These are phyloP conservation scores for Groenewaldozyma sp. DNA, from an alignment of 1,139 yeast genomes.

Conservation along the genomic window DNA sequence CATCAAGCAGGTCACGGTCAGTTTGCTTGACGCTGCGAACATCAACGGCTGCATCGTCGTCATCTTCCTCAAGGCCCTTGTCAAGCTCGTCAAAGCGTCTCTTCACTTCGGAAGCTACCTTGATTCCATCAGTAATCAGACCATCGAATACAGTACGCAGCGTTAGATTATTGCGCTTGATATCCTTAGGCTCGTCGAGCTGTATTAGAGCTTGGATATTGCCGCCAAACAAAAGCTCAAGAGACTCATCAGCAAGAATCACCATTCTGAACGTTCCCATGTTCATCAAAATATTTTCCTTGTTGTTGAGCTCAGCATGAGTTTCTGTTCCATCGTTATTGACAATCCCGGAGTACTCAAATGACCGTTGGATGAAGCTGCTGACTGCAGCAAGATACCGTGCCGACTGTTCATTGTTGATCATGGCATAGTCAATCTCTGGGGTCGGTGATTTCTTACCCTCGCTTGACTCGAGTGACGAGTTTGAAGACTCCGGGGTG, in stretches of 20 bases:
- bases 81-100: constrained; percentile 65
- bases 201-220: constrained; percentile 62
- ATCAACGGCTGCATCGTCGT: constrained; percentile 21
- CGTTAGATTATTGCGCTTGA: constrained; percentile 28
- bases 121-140: constrained; percentile 80
- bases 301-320: constrained; percentile 9
- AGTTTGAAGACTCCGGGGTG: not conserved
- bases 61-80: constrained; percentile 14
- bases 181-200: constrained; percentile 27
- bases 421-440: constrained; percentile 31
- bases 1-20: constrained; percentile 33
- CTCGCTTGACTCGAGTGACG: constrained; percentile 1
- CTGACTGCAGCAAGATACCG: constrained; percentile 83
- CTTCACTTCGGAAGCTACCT: constrained; percentile 82
- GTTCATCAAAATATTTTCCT: constrained; percentile 39
- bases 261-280: constrained; percentile 94
- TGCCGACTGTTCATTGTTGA: constrained; percentile 64
- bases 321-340: not conserved
- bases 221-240: constrained; percentile 68
- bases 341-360: constrained; percentile 56
- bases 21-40: constrained; percentile 26
- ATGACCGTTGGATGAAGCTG: constrained; percentile 75
- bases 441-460: constrained; percentile 1
- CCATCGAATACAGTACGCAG: constrained; percentile 87
- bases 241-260: constrained; percentile 83